These are phyloP conservation scores for Leishmania martiniquensis DNA, from an alignment of 208 protist genomes.

Conservation along the genomic window DNA sequence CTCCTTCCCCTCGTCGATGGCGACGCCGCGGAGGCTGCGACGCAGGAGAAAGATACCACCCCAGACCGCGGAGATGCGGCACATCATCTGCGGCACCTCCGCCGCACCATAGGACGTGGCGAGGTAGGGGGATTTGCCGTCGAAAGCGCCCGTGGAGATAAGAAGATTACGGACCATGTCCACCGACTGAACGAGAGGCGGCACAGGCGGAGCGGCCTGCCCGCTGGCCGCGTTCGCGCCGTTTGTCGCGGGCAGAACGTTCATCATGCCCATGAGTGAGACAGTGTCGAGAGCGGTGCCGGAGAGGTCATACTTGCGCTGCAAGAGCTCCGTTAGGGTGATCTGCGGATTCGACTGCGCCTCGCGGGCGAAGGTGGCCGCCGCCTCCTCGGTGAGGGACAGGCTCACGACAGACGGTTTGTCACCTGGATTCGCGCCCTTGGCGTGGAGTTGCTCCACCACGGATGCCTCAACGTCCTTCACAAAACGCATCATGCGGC, in stretches of 20 bases:
- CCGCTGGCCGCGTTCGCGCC: background rate
- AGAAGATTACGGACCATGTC: constrained; percentile 66
- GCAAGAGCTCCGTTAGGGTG: constrained; percentile 49
- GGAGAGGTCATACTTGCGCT: constrained; percentile 51
- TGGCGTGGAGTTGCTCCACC: constrained; percentile 81
- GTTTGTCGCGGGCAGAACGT: constrained; percentile 19
- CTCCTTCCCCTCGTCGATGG: constrained; percentile 36
- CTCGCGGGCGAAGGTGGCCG: constrained; percentile 15
- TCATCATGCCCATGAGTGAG: constrained; percentile 69
- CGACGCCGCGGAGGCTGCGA: constrained; percentile 52
- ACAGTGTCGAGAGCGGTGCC: constrained; percentile 52
- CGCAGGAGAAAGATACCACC: constrained; percentile 81
- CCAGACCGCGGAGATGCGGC: constrained; percentile 86
- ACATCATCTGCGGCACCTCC: constrained; percentile 90
- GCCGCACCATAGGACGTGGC: constrained; percentile 72
- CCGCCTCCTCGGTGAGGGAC: constrained; percentile 26
- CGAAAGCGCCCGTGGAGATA: constrained; percentile 79
- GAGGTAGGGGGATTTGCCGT: constrained; percentile 77
- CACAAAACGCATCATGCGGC: constrained; percentile 92
- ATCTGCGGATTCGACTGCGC: constrained; percentile 25
- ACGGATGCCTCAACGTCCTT: constrained; percentile 76
- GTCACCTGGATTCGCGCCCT: constrained; percentile 49
- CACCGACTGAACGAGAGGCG: constrained; percentile 40
- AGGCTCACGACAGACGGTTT: constrained; percentile 34
- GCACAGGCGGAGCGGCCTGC: background rate